Evolutionary conservation across 2,329 filamentous ascomycete genomes (phyloP).

Genomic region (Ilyonectria robusta): DNA sequence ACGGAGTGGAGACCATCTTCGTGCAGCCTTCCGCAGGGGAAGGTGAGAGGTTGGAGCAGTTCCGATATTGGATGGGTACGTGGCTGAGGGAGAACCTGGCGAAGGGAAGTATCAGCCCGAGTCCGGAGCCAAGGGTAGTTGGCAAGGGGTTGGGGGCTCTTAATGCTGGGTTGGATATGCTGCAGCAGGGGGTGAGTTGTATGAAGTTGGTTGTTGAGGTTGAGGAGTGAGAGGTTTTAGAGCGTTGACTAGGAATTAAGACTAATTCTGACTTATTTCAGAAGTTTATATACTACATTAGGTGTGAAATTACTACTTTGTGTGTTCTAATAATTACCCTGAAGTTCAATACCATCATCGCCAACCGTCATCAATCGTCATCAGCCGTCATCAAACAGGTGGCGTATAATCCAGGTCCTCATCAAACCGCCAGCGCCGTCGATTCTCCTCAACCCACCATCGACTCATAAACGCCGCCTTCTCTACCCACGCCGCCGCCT

Average conservation of each 20-base stretch:
- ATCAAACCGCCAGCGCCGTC: too few species aligned
- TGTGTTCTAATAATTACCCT: too few species aligned
- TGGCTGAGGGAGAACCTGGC: conserved; percentile 53
- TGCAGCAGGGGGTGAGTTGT: conserved; percentile 58
- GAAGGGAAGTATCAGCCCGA: conserved; percentile 53
- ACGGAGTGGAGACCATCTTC: conserved; percentile 56
- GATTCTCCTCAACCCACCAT: background rate
- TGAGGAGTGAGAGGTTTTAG: conserved; percentile 42
- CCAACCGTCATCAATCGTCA: too few species aligned
- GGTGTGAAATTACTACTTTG: too few species aligned
- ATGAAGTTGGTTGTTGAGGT: conserved; percentile 59
- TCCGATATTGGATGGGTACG: conserved; percentile 57
- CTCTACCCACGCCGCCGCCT: conserved; percentile 44
- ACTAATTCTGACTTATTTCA: background rate
- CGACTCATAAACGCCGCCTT: conserved; percentile 11
- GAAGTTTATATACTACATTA: too few species aligned
- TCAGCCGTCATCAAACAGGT: too few species aligned
- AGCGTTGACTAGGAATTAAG: too few species aligned
- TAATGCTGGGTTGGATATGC: conserved; percentile 54
- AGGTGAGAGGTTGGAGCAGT: conserved; percentile 53
- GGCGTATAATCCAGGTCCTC: too few species aligned
- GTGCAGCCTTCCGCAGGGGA: conserved; percentile 54
- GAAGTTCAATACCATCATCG: too few species aligned
- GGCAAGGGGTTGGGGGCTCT: conserved; percentile 55
- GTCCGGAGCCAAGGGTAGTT: conserved; percentile 55